Evolutionary conservation across 2,329 filamentous ascomycete species (phyloP), one percentile per base, ranked within the genome.

Genomic region (Fusarium ramigenum): DNA sequence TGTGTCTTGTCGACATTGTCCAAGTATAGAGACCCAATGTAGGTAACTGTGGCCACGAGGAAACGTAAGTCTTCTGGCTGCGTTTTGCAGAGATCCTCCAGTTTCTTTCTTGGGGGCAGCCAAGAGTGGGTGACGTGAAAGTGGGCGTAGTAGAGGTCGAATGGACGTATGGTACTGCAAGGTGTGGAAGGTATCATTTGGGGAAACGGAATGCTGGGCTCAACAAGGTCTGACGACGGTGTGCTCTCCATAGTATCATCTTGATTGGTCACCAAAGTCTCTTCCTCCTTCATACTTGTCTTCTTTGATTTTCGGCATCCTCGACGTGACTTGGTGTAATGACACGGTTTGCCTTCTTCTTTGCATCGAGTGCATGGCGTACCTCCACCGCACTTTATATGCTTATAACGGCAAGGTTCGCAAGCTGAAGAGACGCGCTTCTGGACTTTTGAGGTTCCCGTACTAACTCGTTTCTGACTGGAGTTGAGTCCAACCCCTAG

Each of bases 51-150:
- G 25, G 58, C 44, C 25, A 63, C 36, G 21, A 63, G 58, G 32
- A 74, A 72, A 10, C 40, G 34, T 10, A 74, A 60, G 8, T 65
- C 61, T 12, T 60, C 40, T 10, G 66, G 59, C 4, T 28, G 44
- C n/a, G 32, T 28, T 49, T 67, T 28, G 12, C 66, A 36, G n/a
- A 72, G 63, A 21, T 28, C 23, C 9, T 46, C 28, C 16, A 78
- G 60, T 16, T 30, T 63, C 28, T 44, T n/a, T 46, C 52, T 78
- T 7, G 76, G 75, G 7, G 69, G 75, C 5, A 74, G 37, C 76
- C 72, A 78, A 16, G 76, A 69, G 39, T 78, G 75, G 8, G 76
- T 54, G 53, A 68, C 61, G 23, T 78, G 76, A 46, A 78, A 78
- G 37, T 75, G 69, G 34, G 44, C 10, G 58, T 78, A 78, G 54